Base-by-base conservation (phyloP, 257 asterid genomes). In the Anisodus acutangulus region DNA sequence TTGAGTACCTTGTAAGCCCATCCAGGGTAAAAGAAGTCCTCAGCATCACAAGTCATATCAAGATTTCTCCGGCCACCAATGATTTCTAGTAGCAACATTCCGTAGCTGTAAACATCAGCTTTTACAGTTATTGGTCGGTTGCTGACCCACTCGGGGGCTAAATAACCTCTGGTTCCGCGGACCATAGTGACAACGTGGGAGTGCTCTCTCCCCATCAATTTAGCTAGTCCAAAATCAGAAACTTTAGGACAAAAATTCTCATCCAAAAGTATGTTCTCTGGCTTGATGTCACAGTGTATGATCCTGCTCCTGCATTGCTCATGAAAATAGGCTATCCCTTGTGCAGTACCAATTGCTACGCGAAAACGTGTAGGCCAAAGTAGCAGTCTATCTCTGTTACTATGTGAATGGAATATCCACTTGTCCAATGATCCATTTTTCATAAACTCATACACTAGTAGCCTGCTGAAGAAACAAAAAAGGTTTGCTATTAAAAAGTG, bases 71-170 rank as follows among this genome's bases (percentile, higher is more conserved):
- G 87, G 15, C 98, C 98, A 6, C 98, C 98, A 39, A 95, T 85
- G 13, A 94, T 94, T 91, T 95, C 98, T 10, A 95, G 85, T 47
- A 95, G 89, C 49, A 95, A 97, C 98, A 95, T 95, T 43, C 98
- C 98, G 0, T 93, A 95, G 84, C 98, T 95, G 85, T 95, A 95
- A 66, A 95, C 98, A 64, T 95, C 98, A 9, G 98, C 98, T 85
- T 92, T 95, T 3, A 95, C 98, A 8, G 98, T 94, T 2, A 95
- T 94, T 2, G 97, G 94, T 8, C 98, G 91, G 79, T 95, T 94
- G 89, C 97, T 94, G 62, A 95, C 90, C 98, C 98, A 95, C 79
- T 94, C 97, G 0, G 98, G 98, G 47, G 98, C 98, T 83, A 95
- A 47, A 87, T 95, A 94, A 8, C 98, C 98, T 83, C 98, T 85